Conservation (phyloP, 768 basidiomycete species). For the Pleurotus cornucopiae region DNA sequence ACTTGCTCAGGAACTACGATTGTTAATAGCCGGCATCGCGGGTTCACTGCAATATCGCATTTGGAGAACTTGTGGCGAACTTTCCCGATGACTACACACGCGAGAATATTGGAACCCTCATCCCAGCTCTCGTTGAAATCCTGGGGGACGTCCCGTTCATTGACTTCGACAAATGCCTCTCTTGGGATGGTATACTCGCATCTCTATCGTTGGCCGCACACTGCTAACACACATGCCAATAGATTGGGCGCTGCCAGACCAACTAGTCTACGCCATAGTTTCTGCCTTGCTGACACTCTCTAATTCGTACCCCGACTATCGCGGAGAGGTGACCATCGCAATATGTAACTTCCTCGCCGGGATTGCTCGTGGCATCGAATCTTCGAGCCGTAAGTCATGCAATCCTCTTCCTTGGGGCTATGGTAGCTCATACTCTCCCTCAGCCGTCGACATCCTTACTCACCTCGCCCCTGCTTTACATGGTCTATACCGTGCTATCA, state of each 20-base stretch:
- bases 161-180: slow-evolving; percentile 74
- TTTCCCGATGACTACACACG: slow-evolving; percentile 51
- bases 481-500: slow-evolving; percentile 83
- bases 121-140: slow-evolving; percentile 62
- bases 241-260: slow-evolving; percentile 89
- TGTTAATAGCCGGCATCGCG: slow-evolving; percentile 56
- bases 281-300: slow-evolving; percentile 72
- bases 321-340: slow-evolving; percentile 47
- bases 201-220: neutral
- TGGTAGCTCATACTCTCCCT: slow-evolving; percentile 1
- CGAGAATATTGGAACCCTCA: slow-evolving; percentile 45
- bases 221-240: slow-evolving; percentile 7
- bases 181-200: slow-evolving; percentile 62
- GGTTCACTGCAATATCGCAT: slow-evolving; percentile 79
- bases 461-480: slow-evolving; percentile 80
- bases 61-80: slow-evolving; percentile 71
- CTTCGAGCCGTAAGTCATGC: slow-evolving; percentile 45
- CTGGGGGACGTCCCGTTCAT: slow-evolving; percentile 69
- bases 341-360: slow-evolving; percentile 58
- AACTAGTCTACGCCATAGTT: slow-evolving; percentile 75
- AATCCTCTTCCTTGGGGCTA: neutral
- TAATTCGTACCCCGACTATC: slow-evolving; percentile 44
- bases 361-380: slow-evolving; percentile 52
- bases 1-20: neutral
- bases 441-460: slow-evolving; percentile 70